Conservation (phyloP, 306 rosid species). For the Vigna nakashimae region DNA sequence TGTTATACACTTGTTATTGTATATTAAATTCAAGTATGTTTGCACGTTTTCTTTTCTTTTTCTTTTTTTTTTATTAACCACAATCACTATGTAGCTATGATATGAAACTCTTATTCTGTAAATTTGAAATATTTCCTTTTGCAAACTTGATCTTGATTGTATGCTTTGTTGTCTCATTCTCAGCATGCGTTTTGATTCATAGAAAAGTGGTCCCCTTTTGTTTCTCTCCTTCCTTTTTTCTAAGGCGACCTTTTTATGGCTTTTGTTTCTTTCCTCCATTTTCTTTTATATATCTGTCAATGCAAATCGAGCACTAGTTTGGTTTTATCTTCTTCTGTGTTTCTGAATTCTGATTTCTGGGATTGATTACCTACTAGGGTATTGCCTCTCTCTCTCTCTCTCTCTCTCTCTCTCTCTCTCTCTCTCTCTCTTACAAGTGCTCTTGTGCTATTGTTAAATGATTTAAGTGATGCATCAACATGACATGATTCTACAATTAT, state of each 20-base stretch:
- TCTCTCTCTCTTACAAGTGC: not conserved
- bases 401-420: not conserved
- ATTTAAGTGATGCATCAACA: not conserved
- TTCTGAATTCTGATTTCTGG: not conserved
- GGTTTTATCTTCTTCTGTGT: conserved; percentile 4
- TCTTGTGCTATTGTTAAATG: conserved; percentile 17
- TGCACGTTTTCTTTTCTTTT: not conserved
- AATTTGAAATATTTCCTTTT: conserved; percentile 8
- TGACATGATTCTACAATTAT: not conserved
- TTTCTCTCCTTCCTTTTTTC: not conserved
- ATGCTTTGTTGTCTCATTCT: conserved; percentile 27
- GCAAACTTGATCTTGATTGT: conserved; percentile 29
- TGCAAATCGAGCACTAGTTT: conserved; percentile 16
- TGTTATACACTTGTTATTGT: conserved; percentile 23
- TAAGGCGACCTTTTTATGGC: not conserved
- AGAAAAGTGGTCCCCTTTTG: conserved; percentile 19
- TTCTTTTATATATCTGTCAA: conserved; percentile 1
- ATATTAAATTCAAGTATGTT: conserved; percentile 19
- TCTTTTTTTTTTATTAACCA: no score
- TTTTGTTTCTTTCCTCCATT: not conserved
- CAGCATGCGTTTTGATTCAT: conserved; percentile 5
- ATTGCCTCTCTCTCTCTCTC: not conserved
- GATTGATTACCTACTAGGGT: not conserved
- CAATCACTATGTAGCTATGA: conserved; percentile 5
- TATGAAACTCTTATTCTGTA: conserved; percentile 25